Evolutionary conservation across 371 early-diverging fungal species (phyloP), one percentile per base, ranked within the genome.

Genomic region (Rhizopus stolonifer): DNA sequence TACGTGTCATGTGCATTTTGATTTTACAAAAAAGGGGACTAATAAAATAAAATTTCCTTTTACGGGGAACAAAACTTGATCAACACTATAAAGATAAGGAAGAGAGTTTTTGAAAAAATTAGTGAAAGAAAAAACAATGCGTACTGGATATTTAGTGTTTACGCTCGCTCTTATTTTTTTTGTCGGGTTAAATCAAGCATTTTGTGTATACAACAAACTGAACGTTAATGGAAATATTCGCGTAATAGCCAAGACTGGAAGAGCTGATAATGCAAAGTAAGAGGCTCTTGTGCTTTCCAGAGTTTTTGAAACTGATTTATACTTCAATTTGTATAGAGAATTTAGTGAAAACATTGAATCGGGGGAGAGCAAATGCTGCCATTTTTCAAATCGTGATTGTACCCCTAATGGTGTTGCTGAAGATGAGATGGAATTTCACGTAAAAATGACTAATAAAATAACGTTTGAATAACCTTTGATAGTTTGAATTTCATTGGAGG

Each of bases 151-250:
- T 15, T 39, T 39, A 39, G 4, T 39, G 39, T 18, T 39, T 7
- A 10, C 10, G 31, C 10, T 36, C 15, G 1, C 5, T 15, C n/a
- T 36, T 5, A 11, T n/a, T n/a, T 36, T 31, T 23, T 38, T 54
- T 48, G 9, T 48, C 13, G 46, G 46, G 40, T 17, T 14, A 19
- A 29, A 15, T 17, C 32, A 38, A 31, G 19, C 48, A n/a, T 56
- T 14, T 43, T 56, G 56, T 36, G 34, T 56, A 11, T 49, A 56
- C 17, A 56, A 56, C 19, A 10, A 34, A 7, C 24, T 56, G 3
- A 18, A 29, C 7, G 31, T 18, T 23, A 49, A 49, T 25, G 56
- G 36, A 2, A 14, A 36, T 19, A 33, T 13, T 1, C 11, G 19
- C 3, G n/a, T 32, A 29, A 29, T 42, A 15, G 23, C 39, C 10